Conservation (phyloP, 148 eudicot species). For the Vaccinium darrowii region DNA sequence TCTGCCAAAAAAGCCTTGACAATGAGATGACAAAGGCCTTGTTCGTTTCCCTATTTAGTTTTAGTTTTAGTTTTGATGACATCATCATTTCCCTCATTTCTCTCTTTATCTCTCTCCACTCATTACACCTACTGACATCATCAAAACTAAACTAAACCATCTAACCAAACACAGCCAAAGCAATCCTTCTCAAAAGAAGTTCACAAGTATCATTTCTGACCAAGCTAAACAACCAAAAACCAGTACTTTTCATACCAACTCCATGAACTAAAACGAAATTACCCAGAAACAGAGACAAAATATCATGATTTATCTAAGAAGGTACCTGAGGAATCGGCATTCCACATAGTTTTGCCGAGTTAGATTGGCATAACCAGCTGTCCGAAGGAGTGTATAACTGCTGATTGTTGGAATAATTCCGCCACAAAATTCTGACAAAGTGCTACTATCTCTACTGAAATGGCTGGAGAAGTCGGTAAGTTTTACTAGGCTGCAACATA, state of each 20-base stretch:
- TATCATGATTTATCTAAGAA: background rate
- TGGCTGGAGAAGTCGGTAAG: background rate
- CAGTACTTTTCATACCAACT: background rate
- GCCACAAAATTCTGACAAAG: background rate
- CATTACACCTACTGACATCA: no score
- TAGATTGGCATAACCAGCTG: background rate
- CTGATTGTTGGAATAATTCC: background rate
- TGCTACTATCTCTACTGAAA: background rate
- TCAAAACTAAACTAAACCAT: no score
- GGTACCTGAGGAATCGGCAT: background rate
- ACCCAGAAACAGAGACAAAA: background rate
- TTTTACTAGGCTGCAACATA: background rate
- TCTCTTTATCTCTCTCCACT: no score
- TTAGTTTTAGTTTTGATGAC: no score
- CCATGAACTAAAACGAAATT: background rate
- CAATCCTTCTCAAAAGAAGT: background rate
- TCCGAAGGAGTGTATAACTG: background rate
- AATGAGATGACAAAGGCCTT: background rate
- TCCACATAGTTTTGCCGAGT: background rate
- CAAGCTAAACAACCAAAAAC: background rate
- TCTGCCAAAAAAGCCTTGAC: background rate
- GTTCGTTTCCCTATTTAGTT: no score
- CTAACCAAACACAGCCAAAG: no score
- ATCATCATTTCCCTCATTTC: no score
- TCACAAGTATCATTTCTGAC: background rate